A percentile compares a stretch with the other conserved stretches of the same genome.
Conservation (phyloP, 2,329 filamentous ascomycete genomes). For the Ciborinia camelliae region DNA sequence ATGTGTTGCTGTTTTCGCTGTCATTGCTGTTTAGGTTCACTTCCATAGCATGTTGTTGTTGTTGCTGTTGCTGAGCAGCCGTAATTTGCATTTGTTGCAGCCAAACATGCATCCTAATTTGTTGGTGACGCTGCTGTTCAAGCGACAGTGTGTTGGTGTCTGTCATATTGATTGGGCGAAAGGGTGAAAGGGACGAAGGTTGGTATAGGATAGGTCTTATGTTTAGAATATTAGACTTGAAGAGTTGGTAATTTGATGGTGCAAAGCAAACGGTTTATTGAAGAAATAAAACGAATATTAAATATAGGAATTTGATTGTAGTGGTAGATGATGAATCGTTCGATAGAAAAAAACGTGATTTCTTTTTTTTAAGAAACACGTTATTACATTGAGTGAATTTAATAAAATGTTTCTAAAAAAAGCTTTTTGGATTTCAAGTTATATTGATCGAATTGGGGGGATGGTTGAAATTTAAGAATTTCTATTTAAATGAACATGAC, state of each 20-base stretch:
- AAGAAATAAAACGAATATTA: neutral
- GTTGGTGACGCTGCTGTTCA: neutral
- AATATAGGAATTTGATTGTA: neutral
- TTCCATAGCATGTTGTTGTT: neutral
- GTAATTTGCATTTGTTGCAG: neutral
- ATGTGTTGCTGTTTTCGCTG: neutral
- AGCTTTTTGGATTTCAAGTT: too few relatives aligned
- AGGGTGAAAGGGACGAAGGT: neutral
- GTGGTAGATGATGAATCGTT: neutral
- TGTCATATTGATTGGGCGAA: neutral
- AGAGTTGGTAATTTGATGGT: neutral
- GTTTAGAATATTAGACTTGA: neutral
- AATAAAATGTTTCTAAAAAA: too few relatives aligned
- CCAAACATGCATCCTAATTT: neutral
- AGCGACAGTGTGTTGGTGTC: neutral
- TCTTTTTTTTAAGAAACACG: too few relatives aligned
- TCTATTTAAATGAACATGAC: too few relatives aligned
- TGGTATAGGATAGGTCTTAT: neutral
- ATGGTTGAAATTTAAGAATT: too few relatives aligned
- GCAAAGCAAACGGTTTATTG: too few relatives aligned
- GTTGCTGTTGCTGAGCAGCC: neutral
- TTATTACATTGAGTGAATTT: too few relatives aligned
- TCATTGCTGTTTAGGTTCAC: neutral
- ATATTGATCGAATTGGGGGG: too few relatives aligned
- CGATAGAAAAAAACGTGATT: neutral